These are phyloP conservation scores for Sanghuangporus sanghuang DNA, from an alignment of 1,284 basidiomycete genomes.

Conservation along the genomic window DNA sequence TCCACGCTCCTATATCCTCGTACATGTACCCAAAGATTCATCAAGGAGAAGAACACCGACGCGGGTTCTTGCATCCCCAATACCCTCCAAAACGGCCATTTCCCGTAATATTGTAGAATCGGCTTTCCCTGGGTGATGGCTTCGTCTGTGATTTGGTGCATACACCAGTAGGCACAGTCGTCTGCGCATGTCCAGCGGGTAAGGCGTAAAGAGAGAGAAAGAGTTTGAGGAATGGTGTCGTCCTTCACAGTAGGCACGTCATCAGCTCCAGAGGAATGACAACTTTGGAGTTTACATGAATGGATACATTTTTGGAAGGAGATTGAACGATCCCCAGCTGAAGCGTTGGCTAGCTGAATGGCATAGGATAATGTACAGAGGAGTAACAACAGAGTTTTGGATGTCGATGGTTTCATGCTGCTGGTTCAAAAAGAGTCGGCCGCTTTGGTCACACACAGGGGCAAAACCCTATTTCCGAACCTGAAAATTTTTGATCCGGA, in stretches of 20 bases:
- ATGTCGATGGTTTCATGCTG: background rate
- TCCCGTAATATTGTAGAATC: constrained; percentile 87
- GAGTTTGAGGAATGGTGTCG: constrained; percentile 24
- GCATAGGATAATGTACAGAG: constrained; percentile 1
- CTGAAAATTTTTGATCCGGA: no score
- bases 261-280: constrained; percentile 11
- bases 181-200: constrained; percentile 78
- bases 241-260: constrained; percentile 21
- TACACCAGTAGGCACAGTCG: constrained; percentile 88
- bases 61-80: constrained; percentile 92
- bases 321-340: constrained; percentile 54
- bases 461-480: no score
- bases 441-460: no score
- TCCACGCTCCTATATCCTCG: constrained; percentile 49
- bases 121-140: constrained; percentile 33
- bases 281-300: constrained; percentile 29
- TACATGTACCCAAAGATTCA: constrained; percentile 76
- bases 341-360: constrained; percentile 26
- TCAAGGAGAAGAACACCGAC: constrained; percentile 83
- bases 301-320: constrained; percentile 50
- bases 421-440: background rate
- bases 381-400: background rate
- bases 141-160: constrained; percentile 74
- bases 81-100: constrained; percentile 93
- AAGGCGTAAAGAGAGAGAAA: constrained; percentile 45